Conservation (phyloP, 192 early-diverging fungal genomes). For the Coemansia javaensis region DNA sequence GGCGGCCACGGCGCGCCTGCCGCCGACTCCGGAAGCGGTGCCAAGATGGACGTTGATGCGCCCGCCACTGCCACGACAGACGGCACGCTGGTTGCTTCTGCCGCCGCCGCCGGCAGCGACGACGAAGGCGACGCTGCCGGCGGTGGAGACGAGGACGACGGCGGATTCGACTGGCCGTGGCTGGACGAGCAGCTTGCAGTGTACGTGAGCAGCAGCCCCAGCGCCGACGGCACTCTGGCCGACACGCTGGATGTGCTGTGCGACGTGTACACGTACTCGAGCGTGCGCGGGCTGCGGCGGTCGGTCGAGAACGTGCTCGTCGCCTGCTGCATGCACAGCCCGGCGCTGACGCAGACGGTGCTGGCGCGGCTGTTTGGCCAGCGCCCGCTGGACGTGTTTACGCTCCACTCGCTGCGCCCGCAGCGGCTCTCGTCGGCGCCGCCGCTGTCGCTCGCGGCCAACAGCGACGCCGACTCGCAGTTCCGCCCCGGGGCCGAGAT, state of each 20-base stretch:
- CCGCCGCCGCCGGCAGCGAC: neutral
- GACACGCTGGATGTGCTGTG: constrained; percentile 38
- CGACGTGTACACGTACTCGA: constrained; percentile 37
- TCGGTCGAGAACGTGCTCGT: constrained; percentile 19
- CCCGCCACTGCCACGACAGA: no score
- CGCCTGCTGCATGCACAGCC: constrained; percentile 10
- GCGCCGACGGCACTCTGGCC: neutral
- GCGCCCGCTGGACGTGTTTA: constrained; percentile 35
- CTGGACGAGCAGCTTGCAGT: constrained; percentile 20
- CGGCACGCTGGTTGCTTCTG: no score
- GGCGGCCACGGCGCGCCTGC: neutral
- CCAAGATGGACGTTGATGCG: neutral
- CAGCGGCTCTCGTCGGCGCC: constrained; percentile 5
- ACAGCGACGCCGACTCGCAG: constrained; percentile 5
- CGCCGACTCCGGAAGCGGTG: neutral
- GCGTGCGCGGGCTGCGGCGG: constrained; percentile 19
- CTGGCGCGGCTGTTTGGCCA: constrained; percentile 12
- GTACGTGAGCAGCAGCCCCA: constrained; percentile 14
- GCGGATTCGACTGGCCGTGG: constrained; percentile 29
- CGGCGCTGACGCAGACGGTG: constrained; percentile 1
- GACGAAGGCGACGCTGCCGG: neutral
- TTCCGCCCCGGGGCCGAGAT: constrained; percentile 38
- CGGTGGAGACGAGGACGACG: neutral
- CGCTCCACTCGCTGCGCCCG: constrained; percentile 36
- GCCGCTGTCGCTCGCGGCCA: constrained; percentile 1